Base-by-base conservation (phyloP, 2,329 filamentous ascomycete genomes). In the Botrytis elliptica region DNA sequence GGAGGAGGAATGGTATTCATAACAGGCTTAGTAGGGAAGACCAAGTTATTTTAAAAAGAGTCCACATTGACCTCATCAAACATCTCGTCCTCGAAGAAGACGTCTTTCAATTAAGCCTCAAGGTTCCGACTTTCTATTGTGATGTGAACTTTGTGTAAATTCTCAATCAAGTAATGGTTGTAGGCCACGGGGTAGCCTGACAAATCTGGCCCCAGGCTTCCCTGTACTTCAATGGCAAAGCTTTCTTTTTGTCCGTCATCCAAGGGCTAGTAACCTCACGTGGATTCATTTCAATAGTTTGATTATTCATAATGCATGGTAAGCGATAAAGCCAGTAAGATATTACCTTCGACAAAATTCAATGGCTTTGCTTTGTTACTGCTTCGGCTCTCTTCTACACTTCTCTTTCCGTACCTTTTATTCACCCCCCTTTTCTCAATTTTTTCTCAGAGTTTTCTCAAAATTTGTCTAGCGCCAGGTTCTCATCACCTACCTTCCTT, bases 91-190 rank as follows among this genome's bases (percentile, higher is more conserved):
- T 7, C 22, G 49, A 52, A n/a, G 22, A 52, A 7, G 49, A 14
- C 0, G 10, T 14, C 12, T 6, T 52, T 52, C 4, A 52, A n/a
- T 52, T 1, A 12, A 52, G 49, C 25, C 49, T 52, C 4, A 14
- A 7, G 1, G 6, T n/a, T 14, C 10, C 4, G 25, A 6, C 1
- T n/a, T n/a, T 14, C 4, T n/a, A 25, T 52, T 10, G 10, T 14
- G 25, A 4, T 52, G 0, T n/a, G 10, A 2, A 3, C 0, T 52
- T 52, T 52, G 25, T n/a, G 12, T 52, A 7, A n/a, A 52, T 3
- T 16, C 3, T 52, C 25, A 52, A 52, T 52, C 25, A 52, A 52
- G 25, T 52, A n/a, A n/a, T n/a, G 49, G 25, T n/a, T n/a, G 12
- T 16, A 5, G 25, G 25, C 5, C 14, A n/a, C 4, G 49, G 25